phyloP scores from a whole-genome alignment of 768 basidiomycete species.

The Floccularia luteovirens region DNA sequence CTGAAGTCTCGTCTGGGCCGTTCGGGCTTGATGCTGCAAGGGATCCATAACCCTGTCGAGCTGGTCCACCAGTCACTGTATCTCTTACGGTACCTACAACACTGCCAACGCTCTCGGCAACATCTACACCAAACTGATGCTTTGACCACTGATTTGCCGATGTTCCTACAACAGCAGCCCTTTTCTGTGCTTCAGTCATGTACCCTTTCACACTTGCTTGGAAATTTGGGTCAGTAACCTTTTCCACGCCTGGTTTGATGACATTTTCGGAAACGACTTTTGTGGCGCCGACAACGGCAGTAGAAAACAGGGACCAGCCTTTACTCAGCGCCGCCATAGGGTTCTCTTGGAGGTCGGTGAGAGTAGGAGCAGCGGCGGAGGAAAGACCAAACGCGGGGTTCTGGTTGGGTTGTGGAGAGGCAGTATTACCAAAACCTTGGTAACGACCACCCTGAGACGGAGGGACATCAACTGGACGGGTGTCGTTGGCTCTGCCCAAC shows the following conservation, averaged over 20 bases:
- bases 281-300: slow-evolving; percentile 74
- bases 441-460: slow-evolving; percentile 94
- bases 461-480: slow-evolving; percentile 69
- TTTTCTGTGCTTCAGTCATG: slow-evolving; percentile 59
- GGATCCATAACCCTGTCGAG: slow-evolving; percentile 41
- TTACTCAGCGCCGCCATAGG: slow-evolving; percentile 82
- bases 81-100: slow-evolving; percentile 62
- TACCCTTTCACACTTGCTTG: slow-evolving; percentile 71
- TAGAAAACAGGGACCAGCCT: slow-evolving; percentile 94
- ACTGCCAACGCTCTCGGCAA: slow-evolving; percentile 68
- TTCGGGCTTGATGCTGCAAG: slow-evolving; percentile 29
- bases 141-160: slow-evolving; percentile 75
- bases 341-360: slow-evolving; percentile 80
- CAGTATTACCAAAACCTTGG: slow-evolving; percentile 85
- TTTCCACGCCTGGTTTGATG: slow-evolving; percentile 84
- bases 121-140: slow-evolving; percentile 75
- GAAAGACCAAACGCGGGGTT: slow-evolving; percentile 70
- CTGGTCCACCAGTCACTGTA: slow-evolving; percentile 45
- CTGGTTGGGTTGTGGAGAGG: slow-evolving; percentile 47
- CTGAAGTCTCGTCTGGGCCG: slow-evolving; percentile 49
- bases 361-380: slow-evolving; percentile 70
- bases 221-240: slow-evolving; percentile 72
- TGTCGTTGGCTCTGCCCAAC: slow-evolving; percentile 78
- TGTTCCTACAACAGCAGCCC: slow-evolving; percentile 52
- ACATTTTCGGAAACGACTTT: slow-evolving; percentile 78